Evolutionary conservation across 164 flowering plant genomes (phyloP), one percentile per base, ranked within the genome.

Genomic region (Echeveria elegans): DNA sequence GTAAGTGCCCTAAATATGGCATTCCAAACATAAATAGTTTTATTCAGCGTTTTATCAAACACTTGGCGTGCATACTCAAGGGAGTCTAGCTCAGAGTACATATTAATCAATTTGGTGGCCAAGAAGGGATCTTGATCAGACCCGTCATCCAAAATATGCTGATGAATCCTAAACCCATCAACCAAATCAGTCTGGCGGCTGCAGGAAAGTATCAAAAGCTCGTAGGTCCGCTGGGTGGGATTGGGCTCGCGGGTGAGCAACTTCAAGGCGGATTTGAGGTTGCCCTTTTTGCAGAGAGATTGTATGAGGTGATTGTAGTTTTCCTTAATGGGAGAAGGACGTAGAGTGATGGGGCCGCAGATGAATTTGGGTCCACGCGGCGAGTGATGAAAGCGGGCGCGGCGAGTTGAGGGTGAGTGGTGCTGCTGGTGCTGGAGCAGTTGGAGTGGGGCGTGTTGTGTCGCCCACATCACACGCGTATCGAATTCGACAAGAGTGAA

Each of bases 51-150:
- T 85, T 79, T 65, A 63, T 88, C 91, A 68, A 89, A 92, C 90
- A 90, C 96, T 64, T 80, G 66, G 38, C 86, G 86, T 1, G 90
- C 96, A 52, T 76, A 38, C 3, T 80, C 83, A 29, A 88, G 38
- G 14, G 82, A 68, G 40, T 72, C 80, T 53, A 90, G 73, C 23
- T 82, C 78, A 0, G 86, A 75, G 45, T 86, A 90, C 85, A 81
- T 81, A 53, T 82, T 68, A 32, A 90, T 88, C 67, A 93, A 90
- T 65, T 90, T 93, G 29, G 98, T 88, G 9, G 86, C 94, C 73
- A 93, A 76, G 64, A 87, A 93, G 3, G 97, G 80, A 47, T 93
- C 96, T 66, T 85, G 83, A 67, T 72, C 90, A 30, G 73, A 81
- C 77, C 97, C 94, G 75, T 79, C 69, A 24, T 81, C 71, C 30